Base-by-base conservation (phyloP, 345 rosid species). In the Gossypium australe region DNA sequence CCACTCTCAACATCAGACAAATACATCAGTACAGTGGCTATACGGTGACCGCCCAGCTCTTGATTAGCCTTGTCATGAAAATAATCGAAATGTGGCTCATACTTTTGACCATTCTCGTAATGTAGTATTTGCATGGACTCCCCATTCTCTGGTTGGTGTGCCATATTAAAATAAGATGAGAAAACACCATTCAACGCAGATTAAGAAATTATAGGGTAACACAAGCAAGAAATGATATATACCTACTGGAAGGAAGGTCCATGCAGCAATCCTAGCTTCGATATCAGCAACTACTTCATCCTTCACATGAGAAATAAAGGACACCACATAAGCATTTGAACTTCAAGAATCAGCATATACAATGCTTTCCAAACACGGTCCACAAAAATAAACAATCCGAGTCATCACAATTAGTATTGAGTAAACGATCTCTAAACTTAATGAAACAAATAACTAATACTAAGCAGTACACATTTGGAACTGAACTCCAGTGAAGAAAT, bases 231-330 rank as follows among this genome's bases (percentile, higher is more conserved):
- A 45, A 57, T 11, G 34, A 12, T 49, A 56, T 17, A 70, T 81
- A 90, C 99, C 98, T 81, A 29, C 66, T n/a, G 98, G 98, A 77
- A 95, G 92, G 74, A 93, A 95, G 67, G 98, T 93, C 99, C 98
- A 95, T 2, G 96, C 88, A 69, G 97, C 87, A 82, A 95, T 86
- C 78, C 88, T 89, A 66, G 81, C 82, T 83, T 93, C 99, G 4
- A 95, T 81, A 66, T 53, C 77, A 76, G 90, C 81, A 51, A 92
- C 90, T 64, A 91, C 41, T 73, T 91, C 92, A 91, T 94, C 98
- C 99, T 94, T 84, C 85, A 85, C 63, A 80, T 25, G 67, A 58
- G 48, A 76, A 82, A 61, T 62, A 83, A 41, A 38, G 53, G 25
- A 73, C 67, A 78, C 13, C 68, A 20, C 17, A n/a, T 61, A 72